These are phyloP conservation scores for Adansonia rubrostipa DNA, from an alignment of 441 rosid genomes.

Conservation along the genomic window DNA sequence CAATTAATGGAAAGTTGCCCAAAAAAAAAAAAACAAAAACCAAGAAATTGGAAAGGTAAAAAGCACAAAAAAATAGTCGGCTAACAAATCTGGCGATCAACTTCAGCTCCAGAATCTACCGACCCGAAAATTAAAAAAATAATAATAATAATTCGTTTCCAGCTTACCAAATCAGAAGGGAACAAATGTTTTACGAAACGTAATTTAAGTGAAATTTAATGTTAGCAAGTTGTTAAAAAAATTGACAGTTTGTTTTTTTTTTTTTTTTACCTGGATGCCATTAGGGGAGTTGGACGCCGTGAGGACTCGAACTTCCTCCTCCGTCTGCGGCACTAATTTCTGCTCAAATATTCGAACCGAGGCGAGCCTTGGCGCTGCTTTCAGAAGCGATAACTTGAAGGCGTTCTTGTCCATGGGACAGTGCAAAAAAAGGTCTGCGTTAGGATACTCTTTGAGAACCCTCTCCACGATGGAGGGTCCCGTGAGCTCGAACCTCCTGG, in stretches of 20 bases:
- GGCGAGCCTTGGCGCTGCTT: conserved; percentile 59
- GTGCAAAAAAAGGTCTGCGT: conserved; percentile 74
- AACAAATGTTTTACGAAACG: too few species aligned
- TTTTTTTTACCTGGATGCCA: conserved; percentile 70
- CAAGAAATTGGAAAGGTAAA: too few species aligned
- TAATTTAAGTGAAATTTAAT: too few species aligned
- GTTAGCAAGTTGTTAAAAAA: neutral
- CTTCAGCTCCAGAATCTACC: too few species aligned
- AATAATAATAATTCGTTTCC: too few species aligned
- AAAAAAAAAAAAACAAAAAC: too few species aligned
- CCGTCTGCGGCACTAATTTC: conserved; percentile 45
- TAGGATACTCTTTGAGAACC: conserved; percentile 59
- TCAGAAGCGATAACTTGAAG: conserved; percentile 63
- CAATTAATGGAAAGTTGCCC: too few species aligned
- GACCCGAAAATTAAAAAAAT: too few species aligned
- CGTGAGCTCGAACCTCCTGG: conserved; percentile 83
- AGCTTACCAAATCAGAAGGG: too few species aligned
- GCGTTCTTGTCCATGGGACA: conserved; percentile 66
- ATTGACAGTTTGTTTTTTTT: neutral
- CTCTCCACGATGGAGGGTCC: conserved; percentile 79
- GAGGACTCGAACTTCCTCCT: conserved; percentile 61
- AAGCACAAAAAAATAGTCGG: too few species aligned
- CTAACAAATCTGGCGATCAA: too few species aligned
- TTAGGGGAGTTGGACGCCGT: conserved; percentile 73
- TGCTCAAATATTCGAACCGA: conserved; percentile 69